phyloP scores from a whole-genome alignment of 2,329 filamentous ascomycete genomes.

The Clarireedia paspali region DNA sequence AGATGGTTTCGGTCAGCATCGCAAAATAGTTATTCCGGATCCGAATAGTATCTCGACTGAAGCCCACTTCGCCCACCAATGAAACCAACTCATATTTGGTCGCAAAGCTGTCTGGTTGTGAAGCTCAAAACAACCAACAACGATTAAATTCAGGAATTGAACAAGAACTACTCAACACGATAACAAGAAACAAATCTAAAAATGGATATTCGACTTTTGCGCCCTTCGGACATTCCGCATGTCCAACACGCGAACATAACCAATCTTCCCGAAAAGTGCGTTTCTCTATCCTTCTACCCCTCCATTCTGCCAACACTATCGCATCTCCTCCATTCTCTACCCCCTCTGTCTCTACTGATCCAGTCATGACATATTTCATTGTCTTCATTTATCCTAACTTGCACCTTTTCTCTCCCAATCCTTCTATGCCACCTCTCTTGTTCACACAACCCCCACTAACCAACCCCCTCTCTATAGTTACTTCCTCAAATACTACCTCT shows the following conservation, averaged over 20 bases:
- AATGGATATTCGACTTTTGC: constrained; percentile 90
- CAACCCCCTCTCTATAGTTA: constrained; percentile 42
- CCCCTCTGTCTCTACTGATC: too few species aligned
- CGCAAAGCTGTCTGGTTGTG: too few species aligned
- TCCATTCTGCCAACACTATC: neutral
- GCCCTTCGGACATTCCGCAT: constrained; percentile 74
- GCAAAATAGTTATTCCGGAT: too few species aligned
- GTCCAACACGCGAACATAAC: constrained; percentile 98
- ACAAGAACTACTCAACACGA: neutral
- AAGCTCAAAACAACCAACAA: neutral
- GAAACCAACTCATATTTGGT: too few species aligned
- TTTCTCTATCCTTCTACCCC: neutral
- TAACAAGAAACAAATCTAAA: constrained; percentile 20
- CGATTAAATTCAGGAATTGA: neutral
- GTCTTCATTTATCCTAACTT: neutral
- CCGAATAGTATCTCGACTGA: too few species aligned
- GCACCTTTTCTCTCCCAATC: neutral
- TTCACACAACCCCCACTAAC: neutral
- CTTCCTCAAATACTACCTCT: constrained; percentile 99
- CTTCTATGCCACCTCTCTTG: neutral
- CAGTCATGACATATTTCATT: too few species aligned
- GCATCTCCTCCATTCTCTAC: neutral
- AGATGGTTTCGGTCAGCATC: too few species aligned
- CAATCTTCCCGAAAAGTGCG: constrained; percentile 84
- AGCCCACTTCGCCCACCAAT: too few species aligned